Evolutionary conservation across 139 green algal species (phyloP), one percentile per base, ranked within the genome.

Genomic region (Trebouxia sp.): DNA sequence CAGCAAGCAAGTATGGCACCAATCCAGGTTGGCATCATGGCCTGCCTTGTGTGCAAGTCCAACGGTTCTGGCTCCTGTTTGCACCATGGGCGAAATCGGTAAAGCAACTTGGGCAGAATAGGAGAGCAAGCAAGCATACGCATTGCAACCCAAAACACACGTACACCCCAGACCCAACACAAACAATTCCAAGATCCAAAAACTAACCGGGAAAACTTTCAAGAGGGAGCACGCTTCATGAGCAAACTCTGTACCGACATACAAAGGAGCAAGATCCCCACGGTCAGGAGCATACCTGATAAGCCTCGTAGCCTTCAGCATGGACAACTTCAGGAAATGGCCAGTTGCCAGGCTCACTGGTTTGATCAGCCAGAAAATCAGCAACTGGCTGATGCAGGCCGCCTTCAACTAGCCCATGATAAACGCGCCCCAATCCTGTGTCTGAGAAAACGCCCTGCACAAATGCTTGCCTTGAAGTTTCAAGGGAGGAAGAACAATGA

Each of bases 281-380:
- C 15, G 48, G 14, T 26, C 48, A 56, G 55, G 15, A 7, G 5
- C 38, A 32, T 20, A 55, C 39, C 67, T 76, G 69, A 24, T 77
- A 53, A 10, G 42, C 69, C 28, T 77, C 39, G n/a, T 35, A 77
- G 0, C 41, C 69, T 37, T 51, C 67, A 22, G 39, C 67, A 50
- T 50, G 67, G 8, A 37, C 20, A 15, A 76, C 38, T 9, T 5
- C 26, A 20, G 67, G 41, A 10, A 76, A 38, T 0, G 39, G n/a
- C 67, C 39, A 76, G 15, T 12, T 50, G 39, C 20, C 10, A 0
- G 67, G 41, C 24, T 55, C 39, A 47, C 26, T 76, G 41, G 62
- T 72, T 8, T 72, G 62, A 17, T 72, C 62, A 12, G 62, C 62
- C 10, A 72, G 62, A 35, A 72, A 72, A 11, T 72, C 62, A 45